These are phyloP conservation scores for Grosmannia serpens DNA, from an alignment of 2,329 filamentous ascomycete species.

Conservation along the genomic window DNA sequence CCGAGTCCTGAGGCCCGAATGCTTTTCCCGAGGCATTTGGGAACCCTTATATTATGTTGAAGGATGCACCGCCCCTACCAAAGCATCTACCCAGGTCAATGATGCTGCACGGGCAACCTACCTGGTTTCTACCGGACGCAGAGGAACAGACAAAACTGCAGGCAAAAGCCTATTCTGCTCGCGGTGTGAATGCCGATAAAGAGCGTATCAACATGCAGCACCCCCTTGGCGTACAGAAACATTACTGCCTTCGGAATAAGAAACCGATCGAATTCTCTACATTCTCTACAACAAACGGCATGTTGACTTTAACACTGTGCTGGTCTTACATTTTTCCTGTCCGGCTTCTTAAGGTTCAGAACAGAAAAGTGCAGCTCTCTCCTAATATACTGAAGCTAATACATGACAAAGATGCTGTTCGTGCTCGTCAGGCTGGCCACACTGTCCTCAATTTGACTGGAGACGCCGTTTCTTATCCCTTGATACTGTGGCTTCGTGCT, in stretches of 20 bases:
- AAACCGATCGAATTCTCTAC: background rate
- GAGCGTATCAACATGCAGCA: background rate
- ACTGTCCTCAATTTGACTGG: background rate
- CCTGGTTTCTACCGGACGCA: background rate
- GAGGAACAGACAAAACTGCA: background rate
- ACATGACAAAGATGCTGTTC: background rate
- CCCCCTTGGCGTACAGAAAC: background rate
- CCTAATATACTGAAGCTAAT: background rate
- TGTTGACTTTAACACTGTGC: slow-evolving; percentile 5
- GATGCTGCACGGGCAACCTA: background rate
- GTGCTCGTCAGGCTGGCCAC: background rate
- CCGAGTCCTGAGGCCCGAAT: background rate
- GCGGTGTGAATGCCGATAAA: background rate
- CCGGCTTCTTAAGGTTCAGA: slow-evolving; percentile 5
- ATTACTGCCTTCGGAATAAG: background rate
- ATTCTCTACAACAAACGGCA: background rate
- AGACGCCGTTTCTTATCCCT: background rate
- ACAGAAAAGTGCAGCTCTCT: background rate
- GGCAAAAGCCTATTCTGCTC: background rate
- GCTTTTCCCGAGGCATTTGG: background rate
- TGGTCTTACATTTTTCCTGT: slow-evolving; percentile 10
- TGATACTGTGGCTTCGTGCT: slow-evolving; percentile 7
- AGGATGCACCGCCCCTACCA: slow-evolving; percentile 1
- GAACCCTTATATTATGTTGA: slow-evolving; percentile 3
- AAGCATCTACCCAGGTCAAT: background rate